Evolutionary conservation across 1,139 yeast genomes (phyloP).

Genomic region (Sugiyamaella paludigena): DNA sequence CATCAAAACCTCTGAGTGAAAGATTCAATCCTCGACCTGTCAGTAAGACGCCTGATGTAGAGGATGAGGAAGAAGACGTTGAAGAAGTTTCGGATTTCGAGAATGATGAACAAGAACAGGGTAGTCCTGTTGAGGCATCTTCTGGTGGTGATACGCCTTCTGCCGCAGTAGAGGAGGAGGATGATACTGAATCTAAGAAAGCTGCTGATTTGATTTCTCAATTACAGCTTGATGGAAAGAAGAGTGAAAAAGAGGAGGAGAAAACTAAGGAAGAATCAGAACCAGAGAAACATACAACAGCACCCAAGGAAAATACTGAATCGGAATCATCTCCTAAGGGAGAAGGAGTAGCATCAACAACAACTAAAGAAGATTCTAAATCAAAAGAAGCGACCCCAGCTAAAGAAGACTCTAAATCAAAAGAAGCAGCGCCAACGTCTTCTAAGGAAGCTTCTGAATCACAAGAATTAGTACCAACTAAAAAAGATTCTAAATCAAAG

Average conservation of each 20-base stretch:
- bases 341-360: not conserved
- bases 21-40: slow-evolving; percentile 25
- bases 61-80: slow-evolving; percentile 16
- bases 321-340: not conserved
- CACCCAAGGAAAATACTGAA: not conserved
- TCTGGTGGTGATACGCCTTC: not conserved
- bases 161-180: not conserved
- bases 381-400: not conserved
- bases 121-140: too few species aligned
- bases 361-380: not conserved
- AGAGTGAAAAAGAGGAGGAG: slow-evolving; percentile 5
- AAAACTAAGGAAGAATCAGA: not conserved
- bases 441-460: slow-evolving; percentile 2
- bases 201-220: slow-evolving; percentile 19
- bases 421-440: slow-evolving; percentile 3
- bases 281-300: too few species aligned
- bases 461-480: not conserved
- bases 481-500: slow-evolving; percentile 11
- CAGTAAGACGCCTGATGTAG: slow-evolving; percentile 13
- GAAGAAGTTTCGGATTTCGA: slow-evolving; percentile 17
- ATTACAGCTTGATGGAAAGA: slow-evolving; percentile 12
- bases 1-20: slow-evolving; percentile 11
- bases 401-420: slow-evolving; percentile 2
- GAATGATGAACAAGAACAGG: slow-evolving; percentile 1
- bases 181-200: slow-evolving; percentile 5